These are phyloP conservation scores for Chrysanthemum lavandulifolium DNA, from an alignment of 129 eudicot species.

Conservation along the genomic window DNA sequence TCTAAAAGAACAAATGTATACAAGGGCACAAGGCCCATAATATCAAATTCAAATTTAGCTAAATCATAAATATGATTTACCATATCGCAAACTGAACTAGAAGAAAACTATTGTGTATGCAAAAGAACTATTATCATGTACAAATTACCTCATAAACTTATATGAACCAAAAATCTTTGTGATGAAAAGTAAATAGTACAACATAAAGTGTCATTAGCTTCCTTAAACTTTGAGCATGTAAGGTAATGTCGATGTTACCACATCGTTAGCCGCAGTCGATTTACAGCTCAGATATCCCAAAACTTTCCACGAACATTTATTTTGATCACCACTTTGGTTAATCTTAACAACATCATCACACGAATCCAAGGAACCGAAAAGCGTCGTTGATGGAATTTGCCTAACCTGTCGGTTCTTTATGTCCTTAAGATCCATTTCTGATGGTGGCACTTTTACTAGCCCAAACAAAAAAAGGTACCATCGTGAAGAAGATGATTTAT, in stretches of 20 bases:
- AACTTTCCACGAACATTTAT: constrained; percentile 49
- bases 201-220: too few relatives aligned
- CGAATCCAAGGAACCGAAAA: constrained; percentile 23
- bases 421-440: constrained; percentile 64
- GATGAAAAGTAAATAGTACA: too few relatives aligned
- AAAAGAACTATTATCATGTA: neutral
- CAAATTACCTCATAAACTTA: too few relatives aligned
- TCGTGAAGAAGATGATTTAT: constrained; percentile 39
- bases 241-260: constrained; percentile 44
- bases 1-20: too few relatives aligned
- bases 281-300: constrained; percentile 65
- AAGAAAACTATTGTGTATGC: too few relatives aligned
- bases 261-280: constrained; percentile 41
- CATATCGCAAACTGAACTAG: too few relatives aligned
- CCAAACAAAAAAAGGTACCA: constrained; percentile 58
- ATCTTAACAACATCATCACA: constrained; percentile 23
- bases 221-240: constrained; percentile 31
- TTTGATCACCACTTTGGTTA: constrained; percentile 20
- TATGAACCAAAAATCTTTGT: too few relatives aligned
- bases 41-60: too few relatives aligned
- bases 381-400: constrained; percentile 26
- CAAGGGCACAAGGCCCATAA: too few relatives aligned
- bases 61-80: neutral
- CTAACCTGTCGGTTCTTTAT: constrained; percentile 65
- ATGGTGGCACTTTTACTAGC: constrained; percentile 50